These are phyloP conservation scores for Coelastrella sp. DNA, from an alignment of 139 green algal genomes.

Conservation along the genomic window DNA sequence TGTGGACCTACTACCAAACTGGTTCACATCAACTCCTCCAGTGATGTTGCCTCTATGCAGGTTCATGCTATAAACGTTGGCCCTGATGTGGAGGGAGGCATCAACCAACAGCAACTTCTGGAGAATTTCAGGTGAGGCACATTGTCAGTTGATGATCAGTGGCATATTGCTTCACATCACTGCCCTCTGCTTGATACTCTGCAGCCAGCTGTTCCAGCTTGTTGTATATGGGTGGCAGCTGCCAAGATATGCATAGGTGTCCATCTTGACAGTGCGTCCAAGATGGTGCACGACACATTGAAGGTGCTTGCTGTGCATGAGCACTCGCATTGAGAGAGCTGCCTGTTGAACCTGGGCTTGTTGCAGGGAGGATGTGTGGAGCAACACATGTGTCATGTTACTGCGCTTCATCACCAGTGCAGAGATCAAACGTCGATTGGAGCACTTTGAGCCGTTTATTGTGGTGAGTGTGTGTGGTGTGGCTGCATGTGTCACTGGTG, in stretches of 20 bases:
- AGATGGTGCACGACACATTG: too few relatives aligned
- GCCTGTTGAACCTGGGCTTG: not conserved
- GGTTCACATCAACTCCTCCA: too few relatives aligned
- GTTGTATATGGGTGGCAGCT: too few relatives aligned
- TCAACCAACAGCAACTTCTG: constrained; percentile 62
- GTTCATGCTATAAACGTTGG: constrained; percentile 24
- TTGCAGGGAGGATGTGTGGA: constrained; percentile 47
- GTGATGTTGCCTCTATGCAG: too few relatives aligned
- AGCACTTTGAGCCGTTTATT: constrained; percentile 88
- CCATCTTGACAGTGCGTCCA: too few relatives aligned
- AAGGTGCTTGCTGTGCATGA: not conserved
- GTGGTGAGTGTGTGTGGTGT: constrained; percentile 5
- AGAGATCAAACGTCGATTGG: constrained; percentile 75
- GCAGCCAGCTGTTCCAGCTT: too few relatives aligned
- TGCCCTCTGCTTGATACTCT: too few relatives aligned
- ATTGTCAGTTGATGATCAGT: too few relatives aligned
- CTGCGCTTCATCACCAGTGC: constrained; percentile 82
- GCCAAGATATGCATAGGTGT: too few relatives aligned
- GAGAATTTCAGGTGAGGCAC: constrained; percentile 60
- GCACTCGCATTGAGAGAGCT: not conserved
- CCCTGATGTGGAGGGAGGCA: constrained; percentile 49
- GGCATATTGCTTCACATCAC: too few relatives aligned
- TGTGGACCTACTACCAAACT: too few relatives aligned
- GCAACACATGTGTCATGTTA: constrained; percentile 81
- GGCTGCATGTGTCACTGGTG: too few relatives aligned